A percentile compares a stretch with the other conserved stretches of the same genome.
Evolutionary conservation across 257 asterid genomes (phyloP).

Genomic region (Penstemon eatonii): DNA sequence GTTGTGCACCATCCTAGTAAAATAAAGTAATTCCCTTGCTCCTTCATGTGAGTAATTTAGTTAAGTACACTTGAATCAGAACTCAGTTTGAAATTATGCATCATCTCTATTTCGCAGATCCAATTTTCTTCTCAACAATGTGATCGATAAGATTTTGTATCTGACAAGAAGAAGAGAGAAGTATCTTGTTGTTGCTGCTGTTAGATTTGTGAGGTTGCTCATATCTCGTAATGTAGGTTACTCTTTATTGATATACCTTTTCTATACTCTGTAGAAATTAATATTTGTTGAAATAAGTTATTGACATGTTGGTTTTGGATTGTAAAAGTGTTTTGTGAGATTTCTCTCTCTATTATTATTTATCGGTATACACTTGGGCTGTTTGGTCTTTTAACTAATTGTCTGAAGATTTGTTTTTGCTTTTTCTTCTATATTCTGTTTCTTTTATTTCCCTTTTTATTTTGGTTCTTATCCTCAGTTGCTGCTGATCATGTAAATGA

Average conservation of each 20-base stretch:
- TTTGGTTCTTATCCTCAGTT: not conserved
- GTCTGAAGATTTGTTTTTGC: not conserved
- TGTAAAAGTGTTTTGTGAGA: not conserved
- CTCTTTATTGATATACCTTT: conserved; percentile 14
- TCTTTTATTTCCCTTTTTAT: too few relatives aligned
- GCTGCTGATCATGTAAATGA: conserved; percentile 11
- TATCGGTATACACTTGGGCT: not conserved
- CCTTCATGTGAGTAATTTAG: conserved; percentile 14
- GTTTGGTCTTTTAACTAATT: not conserved
- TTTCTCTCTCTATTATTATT: too few relatives aligned
- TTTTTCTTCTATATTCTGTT: conserved; percentile 1
- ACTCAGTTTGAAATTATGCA: conserved; percentile 13
- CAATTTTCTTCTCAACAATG: conserved; percentile 82
- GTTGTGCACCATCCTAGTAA: conserved; percentile 89
- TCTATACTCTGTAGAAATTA: not conserved
- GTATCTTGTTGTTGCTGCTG: conserved; percentile 86
- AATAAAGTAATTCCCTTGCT: conserved; percentile 66
- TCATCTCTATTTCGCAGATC: conserved; percentile 57
- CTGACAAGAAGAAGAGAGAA: conserved; percentile 89
- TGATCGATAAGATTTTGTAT: conserved; percentile 76
- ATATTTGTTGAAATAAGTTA: not conserved
- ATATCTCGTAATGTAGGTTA: conserved; percentile 86
- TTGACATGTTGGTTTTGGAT: not conserved
- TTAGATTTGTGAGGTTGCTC: conserved; percentile 86
- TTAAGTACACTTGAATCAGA: conserved; percentile 1